Base-by-base conservation (phyloP, 2,329 filamentous ascomycete species). In the Penicillium sp. region DNA sequence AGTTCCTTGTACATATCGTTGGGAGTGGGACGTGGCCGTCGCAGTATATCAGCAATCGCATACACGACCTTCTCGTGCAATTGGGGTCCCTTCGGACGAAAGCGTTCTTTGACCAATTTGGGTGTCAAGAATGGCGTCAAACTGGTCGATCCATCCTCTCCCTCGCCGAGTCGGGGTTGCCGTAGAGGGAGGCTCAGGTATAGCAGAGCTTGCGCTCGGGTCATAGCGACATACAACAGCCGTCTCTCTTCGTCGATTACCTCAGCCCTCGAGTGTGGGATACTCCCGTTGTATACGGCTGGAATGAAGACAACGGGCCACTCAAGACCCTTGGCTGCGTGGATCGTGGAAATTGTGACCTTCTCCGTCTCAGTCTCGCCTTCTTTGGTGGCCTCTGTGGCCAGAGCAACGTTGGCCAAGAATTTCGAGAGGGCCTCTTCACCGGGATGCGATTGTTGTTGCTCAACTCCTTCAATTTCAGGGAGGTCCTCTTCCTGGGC, bases 301-400 rank as follows among this genome's bases (percentile, higher is more conserved):
- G 94, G 92, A 14, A 97, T 85, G 69, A 97, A 97, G 1, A 97
- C 90, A 1, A 96, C 81, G 0, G 92, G 92, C 94, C 94, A 99
- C 69, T 99, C 92, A 1, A 99, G 79, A 3, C 92, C 92, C 71
- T 99, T 99, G 2, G 92, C 90, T 0, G 92, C 91, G 68, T 99
- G 92, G 10, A 99, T 96, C 0, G 92, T 99, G 5, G 91, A 96
- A 22, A 99, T 90, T 0, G 92, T 96, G 18, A 97, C 83, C 61
- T 89, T 79, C 2, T 75, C 69, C 31, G 73, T 64, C 1, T 71
- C 58, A 33, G 82, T 77, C 25, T 78, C 81, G 25, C 77, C 77
- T 22, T 84, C 81, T 31, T 70, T 41, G 22, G 56, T 61, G 0
- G 86, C 81, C 56, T 95, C 90, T 0, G 90, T 87, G 2, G 90